Conservation (phyloP, 257 asterid species). For the Avicennia marina region DNA sequence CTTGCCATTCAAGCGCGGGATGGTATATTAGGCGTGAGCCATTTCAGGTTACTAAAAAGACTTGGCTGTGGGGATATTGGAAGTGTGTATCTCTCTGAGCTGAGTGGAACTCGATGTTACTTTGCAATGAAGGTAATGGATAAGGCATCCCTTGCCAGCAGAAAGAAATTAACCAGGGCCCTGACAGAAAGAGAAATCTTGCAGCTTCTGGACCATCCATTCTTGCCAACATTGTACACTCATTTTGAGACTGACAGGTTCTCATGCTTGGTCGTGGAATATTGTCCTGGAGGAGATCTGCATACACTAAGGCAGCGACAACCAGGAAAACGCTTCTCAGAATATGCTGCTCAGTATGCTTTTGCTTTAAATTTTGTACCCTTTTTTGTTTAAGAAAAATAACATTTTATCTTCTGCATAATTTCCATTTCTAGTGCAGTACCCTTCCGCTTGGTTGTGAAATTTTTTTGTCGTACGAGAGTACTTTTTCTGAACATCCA, state of each 20-base stretch:
- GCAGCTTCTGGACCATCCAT: constrained; percentile 59
- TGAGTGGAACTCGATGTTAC: constrained; percentile 35
- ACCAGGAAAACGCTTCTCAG: constrained; percentile 50
- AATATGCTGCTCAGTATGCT: constrained; percentile 45
- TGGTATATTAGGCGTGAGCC: constrained; percentile 54
- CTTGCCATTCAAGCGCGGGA: constrained; percentile 40
- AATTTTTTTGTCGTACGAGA: too few relatives aligned
- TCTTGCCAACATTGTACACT: constrained; percentile 51
- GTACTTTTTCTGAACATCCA: too few relatives aligned
- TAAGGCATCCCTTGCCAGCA: constrained; percentile 43
- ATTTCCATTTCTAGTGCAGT: not conserved
- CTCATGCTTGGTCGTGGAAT: constrained; percentile 52
- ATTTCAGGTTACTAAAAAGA: constrained; percentile 43
- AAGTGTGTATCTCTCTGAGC: constrained; percentile 55
- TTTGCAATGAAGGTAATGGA: constrained; percentile 66
- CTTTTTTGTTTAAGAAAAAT: too few relatives aligned
- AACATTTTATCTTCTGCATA: not conserved
- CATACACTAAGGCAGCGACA: constrained; percentile 50
- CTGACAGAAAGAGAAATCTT: constrained; percentile 50
- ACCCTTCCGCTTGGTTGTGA: not conserved
- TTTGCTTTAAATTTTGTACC: not conserved
- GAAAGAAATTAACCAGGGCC: constrained; percentile 41
- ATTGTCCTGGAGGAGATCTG: constrained; percentile 59
- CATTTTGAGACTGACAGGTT: constrained; percentile 51
- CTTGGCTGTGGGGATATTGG: constrained; percentile 62